Percentiles rank a stretch among this genome's conserved stretches.
phyloP scores from a whole-genome alignment of 148 eudicot species.

The Rhododendron mucronatum region DNA sequence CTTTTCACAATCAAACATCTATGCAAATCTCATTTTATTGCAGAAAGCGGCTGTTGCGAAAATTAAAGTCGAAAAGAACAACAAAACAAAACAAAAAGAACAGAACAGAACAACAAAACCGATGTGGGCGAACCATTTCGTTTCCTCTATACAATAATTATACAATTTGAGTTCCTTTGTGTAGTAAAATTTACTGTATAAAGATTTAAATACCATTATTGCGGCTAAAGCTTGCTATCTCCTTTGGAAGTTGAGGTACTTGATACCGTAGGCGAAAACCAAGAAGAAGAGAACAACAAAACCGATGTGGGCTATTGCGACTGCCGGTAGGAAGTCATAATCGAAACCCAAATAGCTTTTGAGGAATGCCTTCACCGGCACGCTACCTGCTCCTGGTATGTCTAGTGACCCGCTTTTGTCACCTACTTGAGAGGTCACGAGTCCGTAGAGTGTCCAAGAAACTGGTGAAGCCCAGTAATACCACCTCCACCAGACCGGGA shows the following conservation, averaged over 20 bases:
- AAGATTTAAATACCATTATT: background rate
- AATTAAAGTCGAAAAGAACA: background rate
- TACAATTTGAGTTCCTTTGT: background rate
- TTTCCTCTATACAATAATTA: background rate
- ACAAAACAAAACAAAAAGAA: background rate
- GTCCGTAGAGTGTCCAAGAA: slow-evolving; percentile 47
- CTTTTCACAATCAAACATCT: background rate
- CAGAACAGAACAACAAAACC: too few species aligned
- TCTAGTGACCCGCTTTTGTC: slow-evolving; percentile 6
- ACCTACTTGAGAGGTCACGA: slow-evolving; percentile 40
- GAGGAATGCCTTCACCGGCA: slow-evolving; percentile 21
- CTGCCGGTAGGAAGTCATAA: slow-evolving; percentile 34
- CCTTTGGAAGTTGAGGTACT: slow-evolving; percentile 42
- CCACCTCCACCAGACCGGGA: slow-evolving; percentile 57
- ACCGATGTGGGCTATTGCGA: slow-evolving; percentile 23
- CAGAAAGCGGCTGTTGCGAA: background rate
- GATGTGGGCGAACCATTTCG: background rate
- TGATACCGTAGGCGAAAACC: slow-evolving; percentile 34
- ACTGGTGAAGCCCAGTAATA: slow-evolving; percentile 49
- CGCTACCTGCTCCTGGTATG: slow-evolving; percentile 16
- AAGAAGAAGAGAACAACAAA: slow-evolving; percentile 31
- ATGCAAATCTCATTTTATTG: background rate
- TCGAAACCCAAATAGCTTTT: slow-evolving; percentile 19
- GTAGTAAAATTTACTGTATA: background rate
- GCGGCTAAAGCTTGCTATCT: slow-evolving; percentile 14